These are phyloP conservation scores for Cercospora sp. DNA, from an alignment of 2,329 filamentous ascomycete genomes.

Conservation along the genomic window DNA sequence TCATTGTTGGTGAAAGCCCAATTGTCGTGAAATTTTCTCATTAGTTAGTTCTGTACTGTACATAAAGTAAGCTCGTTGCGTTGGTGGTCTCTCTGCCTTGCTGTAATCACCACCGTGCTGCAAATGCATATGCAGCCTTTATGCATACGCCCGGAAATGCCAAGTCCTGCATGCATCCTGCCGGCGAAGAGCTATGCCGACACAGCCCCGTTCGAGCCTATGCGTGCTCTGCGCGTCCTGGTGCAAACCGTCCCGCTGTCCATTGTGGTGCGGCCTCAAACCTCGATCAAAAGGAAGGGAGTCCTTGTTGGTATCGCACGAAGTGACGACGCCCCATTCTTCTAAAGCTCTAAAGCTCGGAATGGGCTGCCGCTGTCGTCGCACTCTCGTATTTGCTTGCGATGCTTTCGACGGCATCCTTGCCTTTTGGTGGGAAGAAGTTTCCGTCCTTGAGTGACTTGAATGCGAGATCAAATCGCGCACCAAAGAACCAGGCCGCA, in stretches of 20 bases:
- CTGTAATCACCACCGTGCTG: background rate
- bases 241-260: background rate
- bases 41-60: background rate
- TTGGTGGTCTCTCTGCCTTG: slow-evolving; percentile 1
- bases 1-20: background rate
- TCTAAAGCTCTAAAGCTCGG: slow-evolving; percentile 27
- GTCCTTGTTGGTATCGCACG: background rate
- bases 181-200: background rate
- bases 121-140: background rate
- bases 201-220: background rate
- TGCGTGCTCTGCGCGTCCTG: background rate
- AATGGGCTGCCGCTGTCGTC: slow-evolving; percentile 18
- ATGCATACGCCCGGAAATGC: slow-evolving; percentile 3
- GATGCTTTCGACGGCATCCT: slow-evolving; percentile 18
- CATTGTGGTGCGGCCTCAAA: background rate
- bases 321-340: background rate
- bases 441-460: slow-evolving; percentile 54
- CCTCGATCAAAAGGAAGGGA: background rate
- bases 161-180: slow-evolving; percentile 1
- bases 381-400: slow-evolving; percentile 23
- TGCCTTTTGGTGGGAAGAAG: slow-evolving; percentile 23
- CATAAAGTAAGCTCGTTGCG: background rate
- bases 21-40: background rate
- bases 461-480: slow-evolving; percentile 73
- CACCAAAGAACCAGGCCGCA: slow-evolving; percentile 75